Evolutionary conservation across 495 filamentous ascomycete species (phyloP), one percentile per base, ranked within the genome.

Genomic region (Penicillium salamii): DNA sequence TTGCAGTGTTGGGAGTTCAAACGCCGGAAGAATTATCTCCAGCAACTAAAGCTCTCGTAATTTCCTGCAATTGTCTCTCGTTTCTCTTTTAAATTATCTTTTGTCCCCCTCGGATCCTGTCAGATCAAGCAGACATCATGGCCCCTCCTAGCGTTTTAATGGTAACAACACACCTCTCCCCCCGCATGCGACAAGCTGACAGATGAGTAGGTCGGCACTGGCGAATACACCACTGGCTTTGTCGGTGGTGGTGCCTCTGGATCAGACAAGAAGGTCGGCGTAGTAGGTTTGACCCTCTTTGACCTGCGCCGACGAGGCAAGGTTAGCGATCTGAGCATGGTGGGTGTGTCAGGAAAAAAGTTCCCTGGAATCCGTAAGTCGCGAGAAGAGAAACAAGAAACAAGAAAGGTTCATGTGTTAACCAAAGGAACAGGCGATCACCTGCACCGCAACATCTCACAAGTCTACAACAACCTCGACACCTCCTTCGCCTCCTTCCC

Each of bases 141-240:
- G 78, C 81, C 51, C 87, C 89, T 61, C 81, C 91, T 34, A 88
- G 86, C 67, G 89, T 96, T 49, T 79, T 92, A 67, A 96, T 95
- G 91, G 88, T 88, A 68, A 57, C 74, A 55, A 1, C 19, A 17
- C 37, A 31, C 12, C n/a, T 9, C 38, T 31, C 23, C 39, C 29
- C 39, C 28, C 38, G 51, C 32, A 19, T 17, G 24, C 15, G 13
- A 9, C 18, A 7, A 55, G 50, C 57, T 62, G 43, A 59, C 49
- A 46, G 17, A 32, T 20, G 24, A 6, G 19, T 55, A 88, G 86
- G 80, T 95, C 29, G 89, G 89, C 20, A 91, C 88, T n/a, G 90
- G 91, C 48, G 91, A 97, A 73, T 96, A 96, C 79, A 97, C 91
- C 53, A 96, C 91, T 37, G 90, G 90, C 31, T 93, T 90, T 58